phyloP scores from a whole-genome alignment of 176 grass and related monocot species.

The Cenchrus americanus region DNA sequence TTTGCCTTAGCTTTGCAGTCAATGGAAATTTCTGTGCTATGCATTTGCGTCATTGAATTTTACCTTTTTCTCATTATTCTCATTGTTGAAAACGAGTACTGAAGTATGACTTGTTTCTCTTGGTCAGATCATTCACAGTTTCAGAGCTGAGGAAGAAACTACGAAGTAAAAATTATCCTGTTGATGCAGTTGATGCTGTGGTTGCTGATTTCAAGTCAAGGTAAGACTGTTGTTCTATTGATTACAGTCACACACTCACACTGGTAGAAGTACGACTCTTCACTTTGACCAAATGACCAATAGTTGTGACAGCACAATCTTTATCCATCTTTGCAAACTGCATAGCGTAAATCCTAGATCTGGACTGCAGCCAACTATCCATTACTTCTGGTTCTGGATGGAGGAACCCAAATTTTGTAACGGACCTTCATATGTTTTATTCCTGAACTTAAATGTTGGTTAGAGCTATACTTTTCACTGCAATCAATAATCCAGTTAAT shows the following conservation, averaged over 20 bases:
- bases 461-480: not conserved
- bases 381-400: slow-evolving; percentile 13
- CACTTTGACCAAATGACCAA: not conserved
- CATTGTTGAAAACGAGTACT: slow-evolving; percentile 32
- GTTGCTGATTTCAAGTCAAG: slow-evolving; percentile 71
- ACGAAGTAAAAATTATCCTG: slow-evolving; percentile 63
- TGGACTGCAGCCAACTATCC: not conserved
- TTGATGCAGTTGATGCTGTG: slow-evolving; percentile 60
- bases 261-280: not conserved
- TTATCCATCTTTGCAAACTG: not conserved
- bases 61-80: not conserved
- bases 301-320: not conserved
- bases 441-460: not conserved
- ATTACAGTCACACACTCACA: not conserved
- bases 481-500: no score
- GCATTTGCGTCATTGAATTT: not conserved
- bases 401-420: not conserved
- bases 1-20: not conserved
- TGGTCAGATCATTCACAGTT: slow-evolving; percentile 71
- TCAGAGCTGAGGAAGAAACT: slow-evolving; percentile 91
- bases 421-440: not conserved
- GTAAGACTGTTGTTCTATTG: slow-evolving; percentile 29
- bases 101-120: slow-evolving; percentile 28
- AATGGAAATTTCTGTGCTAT: slow-evolving; percentile 11
- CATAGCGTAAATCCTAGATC: not conserved